phyloP scores from a whole-genome alignment of 164 flowering plant genomes.

The Stephania yunnanensis region DNA sequence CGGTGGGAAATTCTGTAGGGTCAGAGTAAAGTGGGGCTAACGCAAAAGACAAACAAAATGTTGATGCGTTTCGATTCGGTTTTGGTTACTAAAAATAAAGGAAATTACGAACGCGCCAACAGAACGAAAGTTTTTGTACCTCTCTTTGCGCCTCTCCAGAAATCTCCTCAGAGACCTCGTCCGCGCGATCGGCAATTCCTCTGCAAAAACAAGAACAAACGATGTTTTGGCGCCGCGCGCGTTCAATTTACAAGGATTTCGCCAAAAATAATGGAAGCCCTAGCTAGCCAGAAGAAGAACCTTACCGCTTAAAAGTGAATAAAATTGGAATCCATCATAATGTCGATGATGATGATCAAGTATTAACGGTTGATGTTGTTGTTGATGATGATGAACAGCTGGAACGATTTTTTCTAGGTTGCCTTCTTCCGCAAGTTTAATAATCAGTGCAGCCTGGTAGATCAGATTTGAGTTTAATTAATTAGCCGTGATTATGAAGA shows the following conservation, averaged over 20 bases:
- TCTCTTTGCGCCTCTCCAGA: conserved; percentile 47
- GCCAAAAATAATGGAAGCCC: too few species aligned
- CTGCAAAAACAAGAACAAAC: background rate
- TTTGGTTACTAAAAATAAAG: background rate
- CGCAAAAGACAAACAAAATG: too few species aligned
- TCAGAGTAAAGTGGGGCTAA: too few species aligned
- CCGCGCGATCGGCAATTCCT: conserved; percentile 41
- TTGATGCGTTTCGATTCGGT: background rate
- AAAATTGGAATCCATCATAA: background rate
- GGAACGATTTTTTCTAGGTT: conserved; percentile 2
- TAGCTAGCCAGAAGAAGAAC: background rate
- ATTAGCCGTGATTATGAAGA: too few species aligned
- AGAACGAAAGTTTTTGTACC: conserved; percentile 27
- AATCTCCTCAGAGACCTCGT: conserved; percentile 40
- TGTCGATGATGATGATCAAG: too few species aligned
- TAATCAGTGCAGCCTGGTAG: conserved; percentile 43
- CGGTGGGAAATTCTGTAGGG: too few species aligned
- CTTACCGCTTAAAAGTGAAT: conserved; percentile 17
- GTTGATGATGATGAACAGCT: background rate
- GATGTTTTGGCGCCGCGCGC: background rate
- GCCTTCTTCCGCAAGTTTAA: conserved; percentile 42
- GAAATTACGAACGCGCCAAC: background rate
- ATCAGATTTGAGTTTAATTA: background rate
- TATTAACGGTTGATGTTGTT: too few species aligned
- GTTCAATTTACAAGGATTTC: too few species aligned